Conservation (phyloP, 495 filamentous ascomycete genomes). For the Penicillium flavigenum region DNA sequence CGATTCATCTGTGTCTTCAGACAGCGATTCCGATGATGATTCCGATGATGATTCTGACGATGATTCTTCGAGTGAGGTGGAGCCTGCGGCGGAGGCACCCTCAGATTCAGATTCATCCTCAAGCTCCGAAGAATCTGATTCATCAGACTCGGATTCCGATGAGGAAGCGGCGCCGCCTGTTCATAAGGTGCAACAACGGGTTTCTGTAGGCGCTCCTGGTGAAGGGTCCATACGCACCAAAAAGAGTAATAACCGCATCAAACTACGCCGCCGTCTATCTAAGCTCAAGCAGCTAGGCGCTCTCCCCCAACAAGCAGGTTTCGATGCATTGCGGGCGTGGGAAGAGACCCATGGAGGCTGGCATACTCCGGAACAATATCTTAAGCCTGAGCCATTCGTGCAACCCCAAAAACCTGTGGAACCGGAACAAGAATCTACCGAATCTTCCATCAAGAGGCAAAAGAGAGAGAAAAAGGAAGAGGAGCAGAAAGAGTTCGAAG, state of each 20-base stretch:
- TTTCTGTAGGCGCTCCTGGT: conserved; percentile 33
- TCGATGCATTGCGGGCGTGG: conserved; percentile 46
- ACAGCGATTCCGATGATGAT: conserved; percentile 20
- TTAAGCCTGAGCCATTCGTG: neutral
- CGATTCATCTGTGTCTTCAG: conserved; percentile 25
- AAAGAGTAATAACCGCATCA: conserved; percentile 54
- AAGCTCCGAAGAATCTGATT: conserved; percentile 9
- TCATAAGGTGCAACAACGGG: neutral
- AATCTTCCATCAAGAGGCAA: conserved; percentile 12
- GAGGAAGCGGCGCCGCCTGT: conserved; percentile 1
- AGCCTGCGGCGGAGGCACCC: neutral
- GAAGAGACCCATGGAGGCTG: conserved; percentile 32
- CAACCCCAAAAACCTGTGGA: neutral
- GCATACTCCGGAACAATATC: conserved; percentile 20
- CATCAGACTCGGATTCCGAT: conserved; percentile 17
- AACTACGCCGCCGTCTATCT: conserved; percentile 45
- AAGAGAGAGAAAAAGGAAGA: conserved; percentile 21
- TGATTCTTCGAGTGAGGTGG: conserved; percentile 22
- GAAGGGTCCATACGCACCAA: conserved; percentile 51
- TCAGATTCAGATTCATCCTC: neutral
- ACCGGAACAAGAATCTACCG: conserved; percentile 13
- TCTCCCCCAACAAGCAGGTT: conserved; percentile 48
- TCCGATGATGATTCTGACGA: conserved; percentile 11
- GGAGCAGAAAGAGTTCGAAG: conserved; percentile 46
- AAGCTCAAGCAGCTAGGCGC: conserved; percentile 52